Evolutionary conservation across 2,329 filamentous ascomycete genomes (phyloP).

Genomic region (Tolypocladium sp.): DNA sequence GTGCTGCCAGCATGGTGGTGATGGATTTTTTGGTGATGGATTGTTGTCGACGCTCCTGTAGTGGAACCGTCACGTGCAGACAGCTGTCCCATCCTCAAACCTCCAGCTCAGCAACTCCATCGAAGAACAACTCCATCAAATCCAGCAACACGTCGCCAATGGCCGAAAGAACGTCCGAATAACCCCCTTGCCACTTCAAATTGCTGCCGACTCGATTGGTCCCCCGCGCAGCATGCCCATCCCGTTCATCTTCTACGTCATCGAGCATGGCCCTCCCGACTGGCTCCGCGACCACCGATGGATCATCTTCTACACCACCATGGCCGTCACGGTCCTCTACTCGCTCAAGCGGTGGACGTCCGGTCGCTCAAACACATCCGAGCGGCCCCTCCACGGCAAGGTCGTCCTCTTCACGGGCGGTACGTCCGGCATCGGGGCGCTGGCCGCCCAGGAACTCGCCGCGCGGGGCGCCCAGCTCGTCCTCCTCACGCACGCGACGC

Average conservation of each 20-base stretch:
- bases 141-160: neutral
- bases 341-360: conserved; percentile 65
- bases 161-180: neutral
- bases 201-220: neutral
- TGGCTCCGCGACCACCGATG: conserved; percentile 37
- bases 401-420: conserved; percentile 92
- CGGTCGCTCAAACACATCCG: conserved; percentile 64
- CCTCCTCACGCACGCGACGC: conserved; percentile 73
- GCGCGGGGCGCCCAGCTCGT: conserved; percentile 80
- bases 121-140: neutral
- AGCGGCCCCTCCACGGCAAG: conserved; percentile 84
- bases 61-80: neutral
- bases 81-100: neutral
- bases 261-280: conserved; percentile 38
- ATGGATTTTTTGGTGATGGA: too few relatives aligned
- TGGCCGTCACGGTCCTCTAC: conserved; percentile 27
- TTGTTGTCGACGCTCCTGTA: too few relatives aligned
- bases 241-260: conserved; percentile 36
- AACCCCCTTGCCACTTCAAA: neutral
- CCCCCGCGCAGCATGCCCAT: conserved; percentile 35
- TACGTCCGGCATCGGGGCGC: conserved; percentile 84
- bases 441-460: conserved; percentile 66
- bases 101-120: neutral
- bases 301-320: conserved; percentile 29
- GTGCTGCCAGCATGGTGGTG: too few relatives aligned